Evolutionary conservation across 257 asterid species (phyloP), one percentile per base, ranked within the genome.

Genomic region (Cinchona pubescens): DNA sequence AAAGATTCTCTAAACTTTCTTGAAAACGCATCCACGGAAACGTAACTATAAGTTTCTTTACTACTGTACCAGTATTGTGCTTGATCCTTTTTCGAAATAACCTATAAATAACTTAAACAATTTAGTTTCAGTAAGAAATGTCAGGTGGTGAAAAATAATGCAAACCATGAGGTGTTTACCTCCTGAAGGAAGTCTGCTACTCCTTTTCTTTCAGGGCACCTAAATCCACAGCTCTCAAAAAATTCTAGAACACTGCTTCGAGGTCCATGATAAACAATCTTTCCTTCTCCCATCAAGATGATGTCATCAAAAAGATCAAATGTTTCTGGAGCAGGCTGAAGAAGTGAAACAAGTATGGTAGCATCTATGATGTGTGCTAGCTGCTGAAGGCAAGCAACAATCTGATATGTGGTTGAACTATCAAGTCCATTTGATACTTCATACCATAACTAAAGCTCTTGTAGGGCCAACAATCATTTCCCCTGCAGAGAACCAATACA

Each of bases 271-370:
- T 79, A 88, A 66, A 84, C 82, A 35, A 86, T 77, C 34, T 84
- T 82, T 0, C 90, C 90, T 45, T 88, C 92, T 1, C 82, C 85
- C 88, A 88, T 84, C 79, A 88, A 75, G 37, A 86, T 81, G n/a
- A 88, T 67, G 61, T 88, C 90, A 58, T 86, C 92, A 61, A 86
- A 88, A 71, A 88, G 88, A 77, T 82, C 90, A 73, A 84, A 88
- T 18, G 90, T 84, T 79, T 88, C 92, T 11, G 90, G 92, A 12
- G 90, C 87, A 9, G 92, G 92, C 79, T 88, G 92, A 76, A 86
- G 92, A 79, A 88, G 90, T 7, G 92, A 83, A 63, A 88, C 76
- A 11, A 88, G 83, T 69, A 88, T 55, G 27, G 92, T 88, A 40
- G 90, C 85, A 34, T 84, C 88, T 29, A 83, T 77, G 71, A 84